Evolutionary conservation across 805 yeast species (phyloP).

Genomic region (Candida maesae): DNA sequence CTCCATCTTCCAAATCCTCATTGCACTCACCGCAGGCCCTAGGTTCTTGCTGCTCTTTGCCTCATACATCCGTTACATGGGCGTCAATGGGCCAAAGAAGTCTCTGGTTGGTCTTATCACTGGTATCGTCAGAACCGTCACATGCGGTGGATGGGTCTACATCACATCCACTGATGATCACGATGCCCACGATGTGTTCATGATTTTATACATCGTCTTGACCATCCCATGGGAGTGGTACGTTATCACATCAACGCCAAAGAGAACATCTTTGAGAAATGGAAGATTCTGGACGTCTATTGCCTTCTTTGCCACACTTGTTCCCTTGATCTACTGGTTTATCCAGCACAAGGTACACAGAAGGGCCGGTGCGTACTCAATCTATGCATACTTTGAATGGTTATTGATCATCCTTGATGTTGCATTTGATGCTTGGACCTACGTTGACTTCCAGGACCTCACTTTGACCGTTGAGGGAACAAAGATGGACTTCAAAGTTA

Average conservation of each 20-base stretch:
- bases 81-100: slow-evolving; percentile 28
- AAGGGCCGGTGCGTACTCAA: slow-evolving; percentile 91
- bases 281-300: slow-evolving; percentile 49
- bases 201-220: slow-evolving; percentile 84
- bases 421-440: slow-evolving; percentile 78
- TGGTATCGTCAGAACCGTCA: slow-evolving; percentile 86
- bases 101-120: slow-evolving; percentile 44
- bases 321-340: slow-evolving; percentile 85
- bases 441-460: slow-evolving; percentile 63
- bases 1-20: slow-evolving; percentile 83
- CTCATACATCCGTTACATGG: slow-evolving; percentile 45
- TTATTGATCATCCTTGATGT: slow-evolving; percentile 77
- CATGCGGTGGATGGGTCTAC: slow-evolving; percentile 99
- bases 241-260: slow-evolving; percentile 52
- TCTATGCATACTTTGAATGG: slow-evolving; percentile 96
- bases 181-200: slow-evolving; percentile 91
- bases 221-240: slow-evolving; percentile 89
- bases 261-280: slow-evolving; percentile 44
- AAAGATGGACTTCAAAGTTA: slow-evolving; percentile 20
- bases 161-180: slow-evolving; percentile 97
- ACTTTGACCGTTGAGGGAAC: slow-evolving; percentile 36
- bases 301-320: slow-evolving; percentile 64
- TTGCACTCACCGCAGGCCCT: slow-evolving; percentile 93
- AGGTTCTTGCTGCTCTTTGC: slow-evolving; percentile 64
- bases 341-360: slow-evolving; percentile 89